Conservation (phyloP, 257 asterid genomes). For the Agastache rugosa region DNA sequence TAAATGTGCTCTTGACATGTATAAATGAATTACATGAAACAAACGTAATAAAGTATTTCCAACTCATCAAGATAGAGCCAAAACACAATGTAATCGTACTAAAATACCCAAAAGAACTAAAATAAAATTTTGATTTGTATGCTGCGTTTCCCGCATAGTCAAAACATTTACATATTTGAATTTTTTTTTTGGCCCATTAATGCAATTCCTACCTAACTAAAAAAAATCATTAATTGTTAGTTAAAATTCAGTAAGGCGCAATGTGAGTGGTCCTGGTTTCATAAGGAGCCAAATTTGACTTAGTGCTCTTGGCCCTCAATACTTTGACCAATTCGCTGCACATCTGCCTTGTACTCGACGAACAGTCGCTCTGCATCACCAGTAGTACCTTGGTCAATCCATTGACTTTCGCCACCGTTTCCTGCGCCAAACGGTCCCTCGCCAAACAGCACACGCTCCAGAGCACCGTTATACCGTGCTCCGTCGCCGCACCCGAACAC, state of each 20-base stretch:
- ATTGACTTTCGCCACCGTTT: constrained; percentile 52
- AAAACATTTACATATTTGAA: constrained; percentile 41
- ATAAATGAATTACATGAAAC: background rate
- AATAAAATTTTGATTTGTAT: constrained; percentile 14
- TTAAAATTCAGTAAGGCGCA: constrained; percentile 63
- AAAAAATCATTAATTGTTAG: constrained; percentile 13
- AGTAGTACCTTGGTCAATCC: constrained; percentile 82
- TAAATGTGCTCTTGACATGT: background rate
- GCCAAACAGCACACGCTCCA: constrained; percentile 89
- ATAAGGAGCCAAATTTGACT: constrained; percentile 86
- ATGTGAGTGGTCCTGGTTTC: constrained; percentile 86
- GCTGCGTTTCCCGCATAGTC: constrained; percentile 30
- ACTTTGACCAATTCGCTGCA: constrained; percentile 89
- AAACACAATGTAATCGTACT: background rate
- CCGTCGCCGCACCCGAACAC: constrained; percentile 76
- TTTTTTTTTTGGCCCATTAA: background rate
- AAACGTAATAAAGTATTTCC: background rate
- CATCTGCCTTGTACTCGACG: constrained; percentile 60
- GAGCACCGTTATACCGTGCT: constrained; percentile 76
- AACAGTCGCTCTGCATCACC: constrained; percentile 88
- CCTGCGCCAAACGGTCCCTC: constrained; percentile 62
- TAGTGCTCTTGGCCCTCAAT: constrained; percentile 57
- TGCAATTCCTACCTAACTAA: constrained; percentile 33
- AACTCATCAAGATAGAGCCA: background rate
- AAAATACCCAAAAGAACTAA: background rate